Percentiles rank a stretch among this genome's conserved stretches.
Evolutionary conservation across 495 filamentous ascomycete species (phyloP).

Genomic region (Eremomyces bilateralis): DNA sequence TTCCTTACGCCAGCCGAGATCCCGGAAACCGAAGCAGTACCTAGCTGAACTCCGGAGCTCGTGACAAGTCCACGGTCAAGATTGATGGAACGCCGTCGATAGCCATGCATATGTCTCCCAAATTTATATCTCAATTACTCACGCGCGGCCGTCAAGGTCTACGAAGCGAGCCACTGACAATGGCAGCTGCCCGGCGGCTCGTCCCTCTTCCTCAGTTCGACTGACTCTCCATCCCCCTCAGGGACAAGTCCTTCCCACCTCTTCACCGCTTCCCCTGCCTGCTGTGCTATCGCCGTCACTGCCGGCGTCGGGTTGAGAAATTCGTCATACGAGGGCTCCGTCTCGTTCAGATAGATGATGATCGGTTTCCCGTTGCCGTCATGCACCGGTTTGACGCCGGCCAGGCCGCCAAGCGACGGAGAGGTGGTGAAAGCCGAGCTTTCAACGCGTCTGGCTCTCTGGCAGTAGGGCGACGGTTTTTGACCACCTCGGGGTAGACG

Average conservation of each 20-base stretch:
- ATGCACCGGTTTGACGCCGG: conserved; percentile 21
- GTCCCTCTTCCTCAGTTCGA: background rate
- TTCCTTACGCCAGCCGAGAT: too few species aligned
- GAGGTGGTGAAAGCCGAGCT: conserved; percentile 19
- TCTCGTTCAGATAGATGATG: conserved; percentile 38
- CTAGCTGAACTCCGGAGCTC: too few species aligned
- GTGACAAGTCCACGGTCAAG: too few species aligned
- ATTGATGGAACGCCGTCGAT: too few species aligned
- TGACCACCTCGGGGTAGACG: conserved; percentile 24
- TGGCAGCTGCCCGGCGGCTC: background rate
- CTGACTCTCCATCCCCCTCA: background rate
- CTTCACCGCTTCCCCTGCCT: background rate
- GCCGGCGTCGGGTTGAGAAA: background rate
- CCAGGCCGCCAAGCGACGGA: conserved; percentile 36
- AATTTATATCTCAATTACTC: too few species aligned
- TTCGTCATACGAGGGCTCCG: conserved; percentile 17
- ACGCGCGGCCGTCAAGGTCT: too few species aligned
- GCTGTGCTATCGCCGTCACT: background rate
- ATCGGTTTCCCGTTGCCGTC: conserved; percentile 22
- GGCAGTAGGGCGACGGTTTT: conserved; percentile 43
- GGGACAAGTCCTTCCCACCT: background rate
- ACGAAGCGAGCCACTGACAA: conserved; percentile 1
- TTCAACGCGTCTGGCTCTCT: too few species aligned
- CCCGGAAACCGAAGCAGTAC: too few species aligned
- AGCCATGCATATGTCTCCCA: too few species aligned